These are phyloP conservation scores for Cladosporium oxysporum DNA, from an alignment of 2,329 filamentous ascomycete species.

Conservation along the genomic window DNA sequence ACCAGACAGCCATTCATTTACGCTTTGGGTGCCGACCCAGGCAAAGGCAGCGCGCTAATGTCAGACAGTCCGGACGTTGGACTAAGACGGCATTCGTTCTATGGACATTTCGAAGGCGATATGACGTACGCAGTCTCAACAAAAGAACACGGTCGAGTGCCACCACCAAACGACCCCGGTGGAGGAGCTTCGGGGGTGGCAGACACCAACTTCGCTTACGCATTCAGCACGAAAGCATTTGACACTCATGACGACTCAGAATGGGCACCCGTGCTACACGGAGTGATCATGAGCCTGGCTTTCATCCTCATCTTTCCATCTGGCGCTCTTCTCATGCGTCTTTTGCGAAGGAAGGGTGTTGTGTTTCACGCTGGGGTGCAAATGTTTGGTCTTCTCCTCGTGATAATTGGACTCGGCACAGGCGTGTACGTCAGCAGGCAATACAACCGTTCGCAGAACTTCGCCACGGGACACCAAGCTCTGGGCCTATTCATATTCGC, in stretches of 20 bases:
- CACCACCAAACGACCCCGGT: slow-evolving; percentile 26
- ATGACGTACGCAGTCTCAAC: slow-evolving; percentile 37
- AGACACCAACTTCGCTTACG: slow-evolving; percentile 20
- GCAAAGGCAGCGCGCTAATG: slow-evolving; percentile 27
- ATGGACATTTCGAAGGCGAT: slow-evolving; percentile 44
- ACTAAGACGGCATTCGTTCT: slow-evolving; percentile 39
- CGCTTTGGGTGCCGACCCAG: slow-evolving; percentile 39
- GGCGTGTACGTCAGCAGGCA: slow-evolving; percentile 43
- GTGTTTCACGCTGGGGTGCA: slow-evolving; percentile 45
- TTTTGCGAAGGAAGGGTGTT: slow-evolving; percentile 37
- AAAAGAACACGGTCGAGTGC: slow-evolving; percentile 11
- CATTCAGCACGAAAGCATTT: slow-evolving; percentile 30
- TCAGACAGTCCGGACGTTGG: slow-evolving; percentile 35
- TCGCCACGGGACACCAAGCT: slow-evolving; percentile 53
- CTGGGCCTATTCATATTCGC: slow-evolving; percentile 59
- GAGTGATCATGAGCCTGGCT: slow-evolving; percentile 36
- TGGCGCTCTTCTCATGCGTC: slow-evolving; percentile 40
- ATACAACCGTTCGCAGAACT: slow-evolving; percentile 33
- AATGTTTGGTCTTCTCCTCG: slow-evolving; percentile 38
- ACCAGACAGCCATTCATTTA: slow-evolving; percentile 42
- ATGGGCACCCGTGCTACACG: slow-evolving; percentile 30
- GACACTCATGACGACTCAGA: slow-evolving; percentile 30
- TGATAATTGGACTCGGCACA: slow-evolving; percentile 41
- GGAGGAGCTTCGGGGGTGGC: slow-evolving; percentile 34
- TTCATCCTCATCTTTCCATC: slow-evolving; percentile 40